Evolutionary conservation across 352 stramenopile species (phyloP).

Genomic region (Pythium guiyangense): DNA sequence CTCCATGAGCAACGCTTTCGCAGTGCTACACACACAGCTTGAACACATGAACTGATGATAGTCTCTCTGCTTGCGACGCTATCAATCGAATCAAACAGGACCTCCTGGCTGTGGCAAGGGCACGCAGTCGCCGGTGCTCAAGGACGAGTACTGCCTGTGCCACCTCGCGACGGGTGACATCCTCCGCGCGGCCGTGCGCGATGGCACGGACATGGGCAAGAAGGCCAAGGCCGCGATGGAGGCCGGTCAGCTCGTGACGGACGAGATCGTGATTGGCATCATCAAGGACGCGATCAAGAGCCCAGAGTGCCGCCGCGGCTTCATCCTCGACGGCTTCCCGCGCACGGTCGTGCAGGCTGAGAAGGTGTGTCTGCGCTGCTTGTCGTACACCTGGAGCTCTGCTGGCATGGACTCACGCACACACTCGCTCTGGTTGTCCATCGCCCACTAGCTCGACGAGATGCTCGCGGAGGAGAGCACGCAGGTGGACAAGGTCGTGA

Average conservation of each 20-base stretch:
- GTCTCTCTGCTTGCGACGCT: background rate
- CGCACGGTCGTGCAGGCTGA: slow-evolving; percentile 97
- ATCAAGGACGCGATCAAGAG: slow-evolving; percentile 98
- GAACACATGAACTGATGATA: too few species aligned
- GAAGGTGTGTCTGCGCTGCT: slow-evolving; percentile 49
- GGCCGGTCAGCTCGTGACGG: slow-evolving; percentile 89
- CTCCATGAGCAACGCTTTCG: too few species aligned
- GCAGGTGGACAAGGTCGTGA: slow-evolving; percentile 90
- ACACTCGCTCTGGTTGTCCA: background rate
- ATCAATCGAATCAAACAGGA: slow-evolving; percentile 28
- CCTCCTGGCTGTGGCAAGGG: slow-evolving; percentile 97
- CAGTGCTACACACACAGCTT: too few species aligned
- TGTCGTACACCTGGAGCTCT: too few species aligned
- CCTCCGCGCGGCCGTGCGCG: slow-evolving; percentile 94
- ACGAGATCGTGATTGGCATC: slow-evolving; percentile 99
- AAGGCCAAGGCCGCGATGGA: slow-evolving; percentile 99
- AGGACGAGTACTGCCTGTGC: slow-evolving; percentile 97
- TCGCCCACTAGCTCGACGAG: slow-evolving; percentile 85
- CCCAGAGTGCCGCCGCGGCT: slow-evolving; percentile 96
- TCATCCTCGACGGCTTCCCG: slow-evolving; percentile 99
- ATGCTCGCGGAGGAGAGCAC: slow-evolving; percentile 91
- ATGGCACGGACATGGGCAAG: slow-evolving; percentile 96
- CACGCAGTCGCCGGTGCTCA: slow-evolving; percentile 97
- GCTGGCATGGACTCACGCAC: background rate
- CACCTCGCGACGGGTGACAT: slow-evolving; percentile 99